Evolutionary conservation across 164 flowering plant species (phyloP).

Genomic region (Cinnamomum micranthum): DNA sequence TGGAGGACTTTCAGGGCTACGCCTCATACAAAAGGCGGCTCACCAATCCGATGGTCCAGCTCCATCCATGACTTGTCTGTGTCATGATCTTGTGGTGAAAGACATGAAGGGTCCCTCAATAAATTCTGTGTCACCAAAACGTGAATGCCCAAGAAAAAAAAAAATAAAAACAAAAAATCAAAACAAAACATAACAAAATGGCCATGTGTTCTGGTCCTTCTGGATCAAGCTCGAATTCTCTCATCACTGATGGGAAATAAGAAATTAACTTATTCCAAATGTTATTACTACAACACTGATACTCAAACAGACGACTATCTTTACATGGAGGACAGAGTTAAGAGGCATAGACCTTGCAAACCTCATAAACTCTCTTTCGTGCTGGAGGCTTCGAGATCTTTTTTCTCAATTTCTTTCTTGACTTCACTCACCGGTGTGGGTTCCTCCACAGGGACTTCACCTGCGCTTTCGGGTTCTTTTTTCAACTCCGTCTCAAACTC

Average conservation of each 20-base stretch:
- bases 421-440: constrained; percentile 37
- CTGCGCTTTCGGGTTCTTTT: constrained; percentile 46
- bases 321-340: too few species aligned
- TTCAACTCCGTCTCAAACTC: constrained; percentile 80
- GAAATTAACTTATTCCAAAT: background rate
- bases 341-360: background rate
- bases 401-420: constrained; percentile 34
- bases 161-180: too few species aligned
- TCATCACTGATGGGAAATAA: background rate
- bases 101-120: too few species aligned
- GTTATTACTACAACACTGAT: background rate
- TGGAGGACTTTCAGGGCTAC: too few species aligned
- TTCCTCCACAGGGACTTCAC: constrained; percentile 33
- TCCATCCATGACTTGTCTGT: too few species aligned
- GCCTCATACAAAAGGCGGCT: too few species aligned
- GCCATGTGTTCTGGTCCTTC: too few species aligned
- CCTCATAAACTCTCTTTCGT: constrained; percentile 12
- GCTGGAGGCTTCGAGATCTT: constrained; percentile 44
- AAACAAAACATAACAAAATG: too few species aligned
- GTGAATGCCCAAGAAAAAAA: too few species aligned
- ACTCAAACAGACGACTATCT: background rate
- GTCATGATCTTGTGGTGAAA: too few species aligned
- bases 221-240: background rate
- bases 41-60: too few species aligned
- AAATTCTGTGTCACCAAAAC: too few species aligned